Evolutionary conservation across 192 early-diverging fungal species (phyloP).

Genomic region (Coemansia umbellata): DNA sequence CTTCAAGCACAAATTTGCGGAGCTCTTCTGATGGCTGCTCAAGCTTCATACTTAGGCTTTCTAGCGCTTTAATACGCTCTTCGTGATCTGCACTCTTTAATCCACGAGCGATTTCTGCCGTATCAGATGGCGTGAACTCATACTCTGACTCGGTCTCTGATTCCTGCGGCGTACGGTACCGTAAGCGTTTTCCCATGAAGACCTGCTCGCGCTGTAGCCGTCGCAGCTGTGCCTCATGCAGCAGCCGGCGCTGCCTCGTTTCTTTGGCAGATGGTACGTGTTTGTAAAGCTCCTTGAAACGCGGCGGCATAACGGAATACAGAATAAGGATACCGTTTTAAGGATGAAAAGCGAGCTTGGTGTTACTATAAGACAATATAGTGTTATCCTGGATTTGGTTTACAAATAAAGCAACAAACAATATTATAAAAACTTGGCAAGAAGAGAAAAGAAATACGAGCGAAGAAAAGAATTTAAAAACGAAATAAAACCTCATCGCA

Average conservation of each 20-base stretch:
- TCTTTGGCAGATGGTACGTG: constrained; percentile 47
- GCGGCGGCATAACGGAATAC: constrained; percentile 16
- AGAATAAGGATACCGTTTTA: too few relatives aligned
- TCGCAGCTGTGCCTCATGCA: constrained; percentile 57
- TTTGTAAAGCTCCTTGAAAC: constrained; percentile 42
- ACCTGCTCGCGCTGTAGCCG: constrained; percentile 65
- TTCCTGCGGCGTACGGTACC: constrained; percentile 38
- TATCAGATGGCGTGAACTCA: constrained; percentile 36
- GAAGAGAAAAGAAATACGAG: constrained; percentile 1
- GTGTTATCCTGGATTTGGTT: too few relatives aligned
- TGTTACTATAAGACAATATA: too few relatives aligned
- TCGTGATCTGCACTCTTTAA: constrained; percentile 37
- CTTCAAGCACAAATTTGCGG: constrained; percentile 38
- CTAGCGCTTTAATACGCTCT: constrained; percentile 34
- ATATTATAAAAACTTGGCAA: neutral
- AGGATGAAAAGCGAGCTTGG: too few relatives aligned
- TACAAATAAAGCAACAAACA: neutral
- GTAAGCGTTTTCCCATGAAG: constrained; percentile 64
- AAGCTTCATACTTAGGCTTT: constrained; percentile 46
- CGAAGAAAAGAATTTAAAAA: too few relatives aligned
- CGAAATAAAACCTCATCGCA: too few relatives aligned
- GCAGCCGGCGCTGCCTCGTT: constrained; percentile 51
- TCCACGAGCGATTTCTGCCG: neutral
- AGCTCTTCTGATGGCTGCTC: constrained; percentile 50
- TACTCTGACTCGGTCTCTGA: constrained; percentile 47